A percentile compares a stretch with the other conserved stretches of the same genome.
These are phyloP conservation scores for Aspergillus quadricinctus DNA, from an alignment of 2,329 filamentous ascomycete genomes.

Conservation along the genomic window DNA sequence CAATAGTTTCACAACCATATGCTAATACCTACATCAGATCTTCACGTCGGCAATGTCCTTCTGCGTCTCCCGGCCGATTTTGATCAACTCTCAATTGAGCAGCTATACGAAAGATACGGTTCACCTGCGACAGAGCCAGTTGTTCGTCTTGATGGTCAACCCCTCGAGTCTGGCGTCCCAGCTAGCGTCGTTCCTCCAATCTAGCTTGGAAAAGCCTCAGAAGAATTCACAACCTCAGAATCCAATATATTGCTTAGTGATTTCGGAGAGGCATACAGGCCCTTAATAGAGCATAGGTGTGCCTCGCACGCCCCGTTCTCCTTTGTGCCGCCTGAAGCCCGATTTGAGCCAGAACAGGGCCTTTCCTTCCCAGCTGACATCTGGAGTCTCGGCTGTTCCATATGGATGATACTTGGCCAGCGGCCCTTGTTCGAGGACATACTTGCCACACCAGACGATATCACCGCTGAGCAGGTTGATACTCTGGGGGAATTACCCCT, in stretches of 20 bases:
- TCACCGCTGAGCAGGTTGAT: slow-evolving; percentile 24
- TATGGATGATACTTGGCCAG: slow-evolving; percentile 25
- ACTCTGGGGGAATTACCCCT: slow-evolving; percentile 19
- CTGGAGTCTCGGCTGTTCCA: slow-evolving; percentile 27
- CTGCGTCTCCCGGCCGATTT: slow-evolving; percentile 13
- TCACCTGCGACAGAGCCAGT: slow-evolving; percentile 14
- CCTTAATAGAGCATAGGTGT: not conserved
- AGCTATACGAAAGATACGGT: slow-evolving; percentile 11
- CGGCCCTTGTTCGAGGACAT: slow-evolving; percentile 21
- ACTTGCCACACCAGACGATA: slow-evolving; percentile 22
- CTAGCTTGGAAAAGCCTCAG: not conserved
- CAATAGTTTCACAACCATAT: not conserved
- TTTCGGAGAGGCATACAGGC: slow-evolving; percentile 5
- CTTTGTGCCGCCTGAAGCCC: slow-evolving; percentile 29
- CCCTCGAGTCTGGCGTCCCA: slow-evolving; percentile 16
- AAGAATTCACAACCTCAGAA: not conserved
- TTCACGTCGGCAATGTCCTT: slow-evolving; percentile 20
- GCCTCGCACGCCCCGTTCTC: slow-evolving; percentile 22
- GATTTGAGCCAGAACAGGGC: slow-evolving; percentile 27
- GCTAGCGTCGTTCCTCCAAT: not conserved
- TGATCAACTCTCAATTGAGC: slow-evolving; percentile 11
- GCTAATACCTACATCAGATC: slow-evolving; percentile 8
- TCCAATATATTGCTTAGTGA: not conserved
- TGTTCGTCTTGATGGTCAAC: slow-evolving; percentile 11
- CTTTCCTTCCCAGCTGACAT: slow-evolving; percentile 28